Evolutionary conservation across 805 yeast species (phyloP), one percentile per base, ranked within the genome.

Genomic region (Yarrowia keelungensis): DNA sequence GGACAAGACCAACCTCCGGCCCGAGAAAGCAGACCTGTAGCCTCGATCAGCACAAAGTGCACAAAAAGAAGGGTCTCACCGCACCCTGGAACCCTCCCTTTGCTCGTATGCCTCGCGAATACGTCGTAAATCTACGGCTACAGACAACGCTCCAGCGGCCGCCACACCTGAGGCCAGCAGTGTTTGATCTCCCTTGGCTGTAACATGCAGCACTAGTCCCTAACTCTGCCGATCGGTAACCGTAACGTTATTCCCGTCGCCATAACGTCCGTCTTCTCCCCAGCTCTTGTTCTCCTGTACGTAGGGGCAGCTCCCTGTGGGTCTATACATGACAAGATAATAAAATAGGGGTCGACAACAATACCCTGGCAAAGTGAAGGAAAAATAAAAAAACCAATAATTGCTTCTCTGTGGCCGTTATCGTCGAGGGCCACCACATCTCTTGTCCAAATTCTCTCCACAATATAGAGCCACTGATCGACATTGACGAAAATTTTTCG

Each of bases 161-260:
- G 32, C 7, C 32, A 26, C 32, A 26, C 32, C 32, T 26, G 32
- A 26, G 32, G 32, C 32, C 32, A 26, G 32, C 32, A 26, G 32
- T 38, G 59, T 53, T 39, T 53, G 59, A 53, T 53, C 59, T 53
- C 16, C 59, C 45, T 35, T 53, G 59, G 59, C 59, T 53, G 59
- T 53, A 53, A 53, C 59, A 53, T 53, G 59, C 59, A 53, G 59
- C 59, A 19, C 59, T 38, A 15, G 59, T 39, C 59, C 56, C 45
- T 53, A 53, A 38, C 59, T 36, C 19, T 38, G 59, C 45, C 59
- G 59, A 53, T 53, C 59, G 22, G 11, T 4, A 51, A 51, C 51
- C 51, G 36, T 47, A 47, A 47, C 36, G 51, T 47, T 47, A 47
- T 22, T 8, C 5, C 15, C 49, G 19, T 32, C 5, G 19, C 2